These are phyloP conservation scores for Helianthus tuberosus DNA, from an alignment of 129 eudicot species.

Conservation along the genomic window DNA sequence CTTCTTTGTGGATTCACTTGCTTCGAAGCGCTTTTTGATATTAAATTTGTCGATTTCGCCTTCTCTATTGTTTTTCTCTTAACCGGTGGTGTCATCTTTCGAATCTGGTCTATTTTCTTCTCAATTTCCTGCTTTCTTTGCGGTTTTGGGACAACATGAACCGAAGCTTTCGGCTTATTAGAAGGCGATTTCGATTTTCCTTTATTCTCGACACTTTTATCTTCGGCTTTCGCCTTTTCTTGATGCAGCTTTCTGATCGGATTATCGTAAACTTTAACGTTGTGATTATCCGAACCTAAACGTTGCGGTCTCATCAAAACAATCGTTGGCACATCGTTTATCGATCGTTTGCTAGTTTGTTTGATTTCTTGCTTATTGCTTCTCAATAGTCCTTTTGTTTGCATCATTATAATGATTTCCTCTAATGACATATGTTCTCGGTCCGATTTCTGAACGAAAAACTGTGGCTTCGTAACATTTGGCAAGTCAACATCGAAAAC, in stretches of 20 bases:
- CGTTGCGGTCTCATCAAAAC: conserved; percentile 64
- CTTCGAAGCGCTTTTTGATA: conserved; percentile 20
- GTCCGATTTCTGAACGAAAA: conserved; percentile 33
- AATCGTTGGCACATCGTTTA: conserved; percentile 56
- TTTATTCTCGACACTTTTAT: conserved; percentile 29
- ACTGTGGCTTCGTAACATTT: conserved; percentile 44
- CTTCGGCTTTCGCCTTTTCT: conserved; percentile 45
- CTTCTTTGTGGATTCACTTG: conserved; percentile 39
- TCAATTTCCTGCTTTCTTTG: conserved; percentile 46
- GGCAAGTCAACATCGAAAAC: conserved; percentile 60
- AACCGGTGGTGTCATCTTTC: conserved; percentile 38
- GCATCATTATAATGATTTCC: conserved; percentile 53
- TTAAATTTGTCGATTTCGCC: conserved; percentile 39
- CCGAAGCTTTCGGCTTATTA: conserved; percentile 45
- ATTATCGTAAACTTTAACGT: conserved; percentile 24
- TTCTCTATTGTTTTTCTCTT: conserved; percentile 42
- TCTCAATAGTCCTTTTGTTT: conserved; percentile 51
- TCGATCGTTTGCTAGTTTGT: conserved; percentile 23
- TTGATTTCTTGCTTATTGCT: conserved; percentile 31
- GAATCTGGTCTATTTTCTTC: conserved; percentile 54
- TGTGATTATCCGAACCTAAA: conserved; percentile 36
- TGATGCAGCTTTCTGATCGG: conserved; percentile 38
- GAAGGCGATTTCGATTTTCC: conserved; percentile 33
- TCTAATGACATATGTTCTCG: conserved; percentile 52
- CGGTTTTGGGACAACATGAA: conserved; percentile 31